Percentiles rank a stretch among this genome's conserved stretches.
Conservation (phyloP, 1,284 basidiomycete species). For the Cryptococcus neoformans region DNA sequence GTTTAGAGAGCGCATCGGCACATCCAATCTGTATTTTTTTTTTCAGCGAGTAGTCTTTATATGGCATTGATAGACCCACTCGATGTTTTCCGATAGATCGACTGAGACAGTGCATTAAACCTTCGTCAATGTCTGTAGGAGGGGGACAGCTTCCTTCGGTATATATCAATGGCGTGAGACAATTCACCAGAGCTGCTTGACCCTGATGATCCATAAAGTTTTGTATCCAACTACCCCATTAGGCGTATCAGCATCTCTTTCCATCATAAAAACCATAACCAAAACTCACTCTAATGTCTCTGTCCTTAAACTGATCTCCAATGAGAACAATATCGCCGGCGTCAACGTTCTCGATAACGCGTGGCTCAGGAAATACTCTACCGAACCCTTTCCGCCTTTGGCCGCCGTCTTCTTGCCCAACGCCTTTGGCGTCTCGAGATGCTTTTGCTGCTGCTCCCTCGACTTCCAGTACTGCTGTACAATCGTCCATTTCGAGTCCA, state of each 20-base stretch:
- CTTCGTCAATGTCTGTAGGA: conserved; percentile 1
- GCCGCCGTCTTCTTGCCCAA: conserved; percentile 43
- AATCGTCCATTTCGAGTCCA: conserved; percentile 91
- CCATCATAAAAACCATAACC: no score
- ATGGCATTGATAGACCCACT: conserved; percentile 63
- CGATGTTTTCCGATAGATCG: neutral
- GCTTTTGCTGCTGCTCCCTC: conserved; percentile 54
- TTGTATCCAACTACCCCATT: conserved; percentile 67
- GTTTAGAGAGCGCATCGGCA: conserved; percentile 73
- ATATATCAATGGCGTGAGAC: conserved; percentile 53
- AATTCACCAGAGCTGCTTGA: conserved; percentile 79
- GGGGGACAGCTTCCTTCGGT: neutral
- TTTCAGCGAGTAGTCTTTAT: conserved; percentile 44
- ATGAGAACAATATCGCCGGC: conserved; percentile 27
- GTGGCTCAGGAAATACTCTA: conserved; percentile 59
- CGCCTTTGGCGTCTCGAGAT: conserved; percentile 60
- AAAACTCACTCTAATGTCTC: conserved; percentile 74
- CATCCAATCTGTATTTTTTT: conserved; percentile 69
- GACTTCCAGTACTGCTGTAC: conserved; percentile 55
- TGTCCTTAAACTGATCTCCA: conserved; percentile 59
- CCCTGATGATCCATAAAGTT: conserved; percentile 76
- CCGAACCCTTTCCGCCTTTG: conserved; percentile 59
- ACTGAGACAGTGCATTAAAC: neutral
- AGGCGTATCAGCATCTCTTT: no score
- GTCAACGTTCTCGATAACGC: conserved; percentile 38